These are phyloP conservation scores for Chaetomium strumarium DNA, from an alignment of 2,329 filamentous ascomycete genomes.

Conservation along the genomic window DNA sequence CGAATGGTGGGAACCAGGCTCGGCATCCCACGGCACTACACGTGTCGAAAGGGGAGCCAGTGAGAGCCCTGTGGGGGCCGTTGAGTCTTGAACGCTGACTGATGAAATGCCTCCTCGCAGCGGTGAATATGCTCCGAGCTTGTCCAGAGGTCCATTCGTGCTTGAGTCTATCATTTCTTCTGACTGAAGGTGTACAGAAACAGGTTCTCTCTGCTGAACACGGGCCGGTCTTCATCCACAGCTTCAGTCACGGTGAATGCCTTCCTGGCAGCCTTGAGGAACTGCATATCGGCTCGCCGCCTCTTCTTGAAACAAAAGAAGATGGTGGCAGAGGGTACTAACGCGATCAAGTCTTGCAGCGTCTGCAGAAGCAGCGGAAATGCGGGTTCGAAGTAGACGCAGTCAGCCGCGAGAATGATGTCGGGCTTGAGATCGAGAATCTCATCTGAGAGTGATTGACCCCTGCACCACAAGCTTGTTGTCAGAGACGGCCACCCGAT, in stretches of 20 bases:
- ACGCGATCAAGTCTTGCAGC: conserved; percentile 64
- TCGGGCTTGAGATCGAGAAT: conserved; percentile 58
- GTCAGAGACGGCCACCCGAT: conserved; percentile 18
- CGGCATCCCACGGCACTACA: conserved; percentile 4
- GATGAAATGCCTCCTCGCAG: neutral
- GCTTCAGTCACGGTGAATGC: conserved; percentile 58
- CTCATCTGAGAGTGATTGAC: conserved; percentile 49
- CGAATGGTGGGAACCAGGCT: neutral
- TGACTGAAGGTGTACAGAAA: conserved; percentile 56
- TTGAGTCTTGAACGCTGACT: conserved; percentile 2
- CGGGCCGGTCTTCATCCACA: conserved; percentile 52
- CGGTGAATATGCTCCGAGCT: neutral
- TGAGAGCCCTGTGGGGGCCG: neutral
- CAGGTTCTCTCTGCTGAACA: conserved; percentile 52
- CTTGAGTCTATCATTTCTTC: conserved; percentile 24
- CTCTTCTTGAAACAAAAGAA: conserved; percentile 95
- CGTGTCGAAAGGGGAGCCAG: neutral
- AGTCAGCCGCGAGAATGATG: conserved; percentile 89
- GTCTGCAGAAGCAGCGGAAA: conserved; percentile 83
- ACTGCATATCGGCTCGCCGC: conserved; percentile 71
- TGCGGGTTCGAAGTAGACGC: conserved; percentile 93
- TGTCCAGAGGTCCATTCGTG: neutral
- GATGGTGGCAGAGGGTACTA: conserved; percentile 59
- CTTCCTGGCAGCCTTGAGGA: conserved; percentile 65
- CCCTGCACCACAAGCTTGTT: conserved; percentile 39